Base-by-base conservation (phyloP, 192 early-diverging fungal species). In the Thamnidium elegans region DNA sequence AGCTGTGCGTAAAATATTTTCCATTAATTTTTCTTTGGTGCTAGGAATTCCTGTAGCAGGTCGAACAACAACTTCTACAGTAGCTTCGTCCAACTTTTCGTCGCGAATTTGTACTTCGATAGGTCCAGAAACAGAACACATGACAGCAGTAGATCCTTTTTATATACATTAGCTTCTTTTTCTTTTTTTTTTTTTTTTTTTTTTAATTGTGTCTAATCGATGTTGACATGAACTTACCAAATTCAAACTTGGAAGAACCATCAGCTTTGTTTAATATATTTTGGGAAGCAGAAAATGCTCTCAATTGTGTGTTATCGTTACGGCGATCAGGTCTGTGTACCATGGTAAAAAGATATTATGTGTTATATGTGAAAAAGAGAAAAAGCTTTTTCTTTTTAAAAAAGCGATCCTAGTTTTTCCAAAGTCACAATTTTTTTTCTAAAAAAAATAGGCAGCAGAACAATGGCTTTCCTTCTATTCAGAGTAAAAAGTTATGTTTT, bases 71-170 rank as follows among this genome's bases (percentile, higher is more conserved):
- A 99, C 90, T 42, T 95, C 91, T 4, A 99, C 67, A 14, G 83
- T 84, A 0, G 96, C 92, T 58, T 85, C 88, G 68, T 99, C 94
- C 14, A 98, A 69, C 64, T 91, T 86, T 72, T 96, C 95, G 61
- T 97, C 94, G 14, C 89, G 85, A 7, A 94, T 50, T 62, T 82
- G 86, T 26, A 93, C 92, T 61, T 95, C 93, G 17, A 87, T 81
- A 4, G 97, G 97, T 1, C 97, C 97, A 62, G 86, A 86, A 11
- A 99, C 85, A 13, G 89, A 87, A 47, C 84, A 85, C 30, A 96
- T 50, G 2, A 94, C 90, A 3, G 86, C 79, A 7, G 88, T 88
- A 54, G 80, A 73, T 39, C 86, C 90, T 92, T 67, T 13, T 48
- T 54, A 15, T 7, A 46, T 9, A 48, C 14, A 30, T 46, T 6